Evolutionary conservation across 805 yeast genomes (phyloP), one percentile per base, ranked within the genome.

Genomic region (Lachancea sp.): DNA sequence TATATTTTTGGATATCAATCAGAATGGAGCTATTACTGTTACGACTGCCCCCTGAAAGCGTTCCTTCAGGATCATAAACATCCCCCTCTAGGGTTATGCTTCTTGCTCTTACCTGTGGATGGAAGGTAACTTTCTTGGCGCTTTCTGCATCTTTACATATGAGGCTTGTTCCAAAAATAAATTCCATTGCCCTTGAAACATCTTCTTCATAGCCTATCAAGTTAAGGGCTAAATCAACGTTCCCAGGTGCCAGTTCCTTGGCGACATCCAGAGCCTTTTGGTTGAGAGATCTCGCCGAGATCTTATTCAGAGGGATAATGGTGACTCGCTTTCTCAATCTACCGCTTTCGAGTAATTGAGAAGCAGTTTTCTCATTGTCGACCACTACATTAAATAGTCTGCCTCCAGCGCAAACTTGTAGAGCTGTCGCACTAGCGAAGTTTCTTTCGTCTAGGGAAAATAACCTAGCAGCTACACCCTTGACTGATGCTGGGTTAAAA

Each of bases 331-430:
- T 78, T 52, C 78, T 75, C 38, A 90, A 68, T 44, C 76, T 77
- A 5, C 97, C 97, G 21, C 68, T 70, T 50, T 87, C 92, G 29
- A 92, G 69, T 8, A 92, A 63, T 41, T 80, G 82, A 0, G 95
- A 72, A n/a, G 95, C 97, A 3, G 86, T 81, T 15, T 68, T 76
- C 43, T 90, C 94, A 46, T 77, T 80, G 52, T 88, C 97, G 22
- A 94, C 97, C 37, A 92, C 87, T 25, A 94, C 84, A 54, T 89
- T 88, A 60, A 78, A 94, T 22, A 94, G 63, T 50, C 89, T 71
- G 4, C 90, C 94, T 35, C 98, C 99, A 2, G 97, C 98, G 58
- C 95, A 82, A 2, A 86, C 82, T 61, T 92, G 97, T 25, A 92
- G 67, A 1, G 99, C 98, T 19, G 80, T 70, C 1, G 95, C 81